Evolutionary conservation across 345 rosid species (phyloP).

Genomic region (Clausena lansium): DNA sequence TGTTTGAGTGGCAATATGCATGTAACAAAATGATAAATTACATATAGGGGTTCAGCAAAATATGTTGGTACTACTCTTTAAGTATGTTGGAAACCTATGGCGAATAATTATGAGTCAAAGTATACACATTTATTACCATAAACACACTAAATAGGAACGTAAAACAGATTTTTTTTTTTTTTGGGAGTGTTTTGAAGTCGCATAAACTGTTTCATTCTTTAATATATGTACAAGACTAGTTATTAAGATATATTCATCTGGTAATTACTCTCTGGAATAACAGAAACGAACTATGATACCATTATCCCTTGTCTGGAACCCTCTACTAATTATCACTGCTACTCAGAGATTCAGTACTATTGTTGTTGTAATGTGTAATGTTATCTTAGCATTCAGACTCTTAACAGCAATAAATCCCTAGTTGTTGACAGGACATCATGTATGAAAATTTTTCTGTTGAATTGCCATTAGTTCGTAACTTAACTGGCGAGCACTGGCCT

Average conservation of each 20-base stretch:
- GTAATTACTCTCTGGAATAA: neutral
- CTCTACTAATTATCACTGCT: neutral
- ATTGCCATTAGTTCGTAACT: neutral
- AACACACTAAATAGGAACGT: constrained; percentile 2
- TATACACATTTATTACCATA: neutral
- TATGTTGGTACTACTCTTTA: neutral
- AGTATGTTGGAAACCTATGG: neutral
- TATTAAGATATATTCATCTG: neutral
- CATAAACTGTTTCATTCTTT: neutral
- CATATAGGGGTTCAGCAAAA: neutral
- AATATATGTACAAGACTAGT: neutral
- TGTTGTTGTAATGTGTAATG: neutral
- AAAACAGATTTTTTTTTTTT: too few species aligned
- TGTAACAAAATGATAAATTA: neutral
- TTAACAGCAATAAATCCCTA: neutral
- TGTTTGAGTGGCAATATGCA: neutral
- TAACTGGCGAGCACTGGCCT: neutral
- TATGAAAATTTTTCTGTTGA: neutral
- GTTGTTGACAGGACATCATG: neutral
- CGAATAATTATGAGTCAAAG: neutral
- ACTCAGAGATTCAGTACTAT: neutral
- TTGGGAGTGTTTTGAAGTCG: too few species aligned
- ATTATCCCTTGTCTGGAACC: too few species aligned
- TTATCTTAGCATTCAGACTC: neutral
- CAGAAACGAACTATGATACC: neutral